phyloP scores from a whole-genome alignment of 2,329 filamentous ascomycete species.

The Pseudocercospora fuligena region DNA sequence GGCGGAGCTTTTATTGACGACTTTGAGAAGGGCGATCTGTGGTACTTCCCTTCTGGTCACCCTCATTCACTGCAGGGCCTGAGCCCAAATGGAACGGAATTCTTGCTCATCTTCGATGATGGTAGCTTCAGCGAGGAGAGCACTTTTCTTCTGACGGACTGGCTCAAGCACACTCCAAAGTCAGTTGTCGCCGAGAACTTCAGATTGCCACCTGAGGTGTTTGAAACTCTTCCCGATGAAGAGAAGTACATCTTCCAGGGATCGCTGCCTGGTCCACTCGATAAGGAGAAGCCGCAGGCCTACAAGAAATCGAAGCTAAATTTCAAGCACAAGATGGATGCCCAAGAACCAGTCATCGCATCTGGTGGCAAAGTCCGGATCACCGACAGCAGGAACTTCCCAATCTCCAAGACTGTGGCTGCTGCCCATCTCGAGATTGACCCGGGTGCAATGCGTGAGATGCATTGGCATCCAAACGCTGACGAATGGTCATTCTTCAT shows the following conservation, averaged over 20 bases:
- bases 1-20: constrained; percentile 80
- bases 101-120: constrained; percentile 66
- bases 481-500: constrained; percentile 86
- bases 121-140: constrained; percentile 66
- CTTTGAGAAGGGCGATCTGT: constrained; percentile 74
- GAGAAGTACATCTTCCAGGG: constrained; percentile 80
- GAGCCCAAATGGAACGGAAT: constrained; percentile 63
- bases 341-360: constrained; percentile 68
- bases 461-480: constrained; percentile 81
- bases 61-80: constrained; percentile 79
- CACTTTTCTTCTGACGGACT: constrained; percentile 75
- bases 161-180: constrained; percentile 74
- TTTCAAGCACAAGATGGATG: constrained; percentile 74
- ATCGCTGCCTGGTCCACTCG: constrained; percentile 65
- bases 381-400: constrained; percentile 76
- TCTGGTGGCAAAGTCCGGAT: constrained; percentile 75
- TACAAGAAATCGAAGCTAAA: constrained; percentile 70
- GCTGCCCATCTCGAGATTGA: constrained; percentile 73
- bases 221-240: constrained; percentile 67
- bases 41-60: constrained; percentile 80
- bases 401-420: constrained; percentile 72
- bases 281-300: constrained; percentile 66
- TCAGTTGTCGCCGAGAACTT: constrained; percentile 77
- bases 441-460: constrained; percentile 74
- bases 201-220: constrained; percentile 71